Evolutionary conservation across 1,139 yeast species (phyloP), one percentile per base, ranked within the genome.

Genomic region (Candida labiduridarum): DNA sequence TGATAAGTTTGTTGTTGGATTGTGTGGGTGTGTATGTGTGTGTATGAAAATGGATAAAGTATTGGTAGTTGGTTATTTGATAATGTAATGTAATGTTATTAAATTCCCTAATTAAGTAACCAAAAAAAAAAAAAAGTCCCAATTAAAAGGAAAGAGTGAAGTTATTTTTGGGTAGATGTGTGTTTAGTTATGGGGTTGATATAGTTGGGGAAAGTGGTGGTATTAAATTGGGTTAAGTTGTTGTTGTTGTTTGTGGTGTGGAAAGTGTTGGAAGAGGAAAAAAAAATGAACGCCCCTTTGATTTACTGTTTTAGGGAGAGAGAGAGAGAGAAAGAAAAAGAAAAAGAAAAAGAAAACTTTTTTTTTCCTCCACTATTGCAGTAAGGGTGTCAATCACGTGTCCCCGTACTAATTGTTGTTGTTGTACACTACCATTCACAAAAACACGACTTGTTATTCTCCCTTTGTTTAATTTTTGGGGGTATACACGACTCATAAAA

Each of bases 181-280:
- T 18, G 16, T n/a, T n/a, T n/a, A n/a, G n/a, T n/a, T n/a, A n/a
- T n/a, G n/a, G n/a, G n/a, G n/a, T n/a, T n/a, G n/a, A n/a, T n/a
- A n/a, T 34, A 15, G 12, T 8, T 34, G 38, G n/a, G 38, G 29
- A 29, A 29, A 15, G 25, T 33, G 33, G 14, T 33, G n/a, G 22
- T 31, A 12, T 4, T 22, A 22, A 22, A 22, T 22, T 4, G 25
- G 25, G 25, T 22, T 4, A 22, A 22, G 25, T 22, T 4, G 6
- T 22, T 22, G 25, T 22, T 22, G 25, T 22, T 22, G 25, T 22
- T 22, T 22, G 25, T 22, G 39, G 30, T 35, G n/a, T n/a, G n/a
- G 29, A 35, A 44, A 44, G 46, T 22, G 35, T 44, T 44, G 46
- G 46, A 44, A 44, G 41, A 44, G 46, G 46, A 35, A 44, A 44